Conservation (phyloP, 1,139 yeast species). For the Blastobotrys persicus region DNA sequence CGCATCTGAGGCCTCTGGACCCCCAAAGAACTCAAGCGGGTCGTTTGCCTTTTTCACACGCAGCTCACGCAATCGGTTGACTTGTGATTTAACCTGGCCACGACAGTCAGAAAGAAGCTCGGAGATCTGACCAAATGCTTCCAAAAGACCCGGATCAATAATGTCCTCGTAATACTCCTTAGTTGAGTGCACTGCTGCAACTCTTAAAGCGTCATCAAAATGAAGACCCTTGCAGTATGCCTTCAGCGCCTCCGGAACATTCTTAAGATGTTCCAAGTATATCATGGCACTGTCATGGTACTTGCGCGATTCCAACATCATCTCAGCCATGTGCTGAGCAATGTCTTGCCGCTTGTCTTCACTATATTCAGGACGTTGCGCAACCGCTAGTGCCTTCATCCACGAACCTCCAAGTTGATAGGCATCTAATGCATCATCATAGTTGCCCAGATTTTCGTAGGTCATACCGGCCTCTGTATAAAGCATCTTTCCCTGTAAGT, state of each 20-base stretch:
- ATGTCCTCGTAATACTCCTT: slow-evolving; percentile 40
- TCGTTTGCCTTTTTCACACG: slow-evolving; percentile 79
- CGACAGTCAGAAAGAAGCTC: slow-evolving; percentile 90
- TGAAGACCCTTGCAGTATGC: slow-evolving; percentile 72
- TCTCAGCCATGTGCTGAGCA: slow-evolving; percentile 57
- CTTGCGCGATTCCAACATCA: slow-evolving; percentile 65
- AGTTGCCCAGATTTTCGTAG: slow-evolving; percentile 64
- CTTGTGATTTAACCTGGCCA: slow-evolving; percentile 79
- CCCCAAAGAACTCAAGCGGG: slow-evolving; percentile 73
- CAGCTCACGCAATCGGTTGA: slow-evolving; percentile 77
- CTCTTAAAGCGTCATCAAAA: slow-evolving; percentile 72
- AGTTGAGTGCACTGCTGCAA: slow-evolving; percentile 44
- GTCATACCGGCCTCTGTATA: slow-evolving; percentile 73
- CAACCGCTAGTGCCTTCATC: slow-evolving; percentile 76
- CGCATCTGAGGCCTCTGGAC: slow-evolving; percentile 50
- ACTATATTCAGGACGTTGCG: slow-evolving; percentile 37
- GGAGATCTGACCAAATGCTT: slow-evolving; percentile 83
- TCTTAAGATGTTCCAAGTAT: slow-evolving; percentile 57
- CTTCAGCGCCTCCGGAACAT: slow-evolving; percentile 60
- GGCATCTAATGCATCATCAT: slow-evolving; percentile 61
- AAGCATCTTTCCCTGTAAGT: slow-evolving; percentile 48
- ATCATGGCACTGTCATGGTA: slow-evolving; percentile 85
- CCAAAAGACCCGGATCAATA: slow-evolving; percentile 73
- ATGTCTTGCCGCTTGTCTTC: slow-evolving; percentile 41
- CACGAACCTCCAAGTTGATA: slow-evolving; percentile 72